Evolutionary conservation across 2,329 filamentous ascomycete genomes (phyloP), one percentile per base, ranked within the genome.

Genomic region (Thermothelomyces thermophilus): DNA sequence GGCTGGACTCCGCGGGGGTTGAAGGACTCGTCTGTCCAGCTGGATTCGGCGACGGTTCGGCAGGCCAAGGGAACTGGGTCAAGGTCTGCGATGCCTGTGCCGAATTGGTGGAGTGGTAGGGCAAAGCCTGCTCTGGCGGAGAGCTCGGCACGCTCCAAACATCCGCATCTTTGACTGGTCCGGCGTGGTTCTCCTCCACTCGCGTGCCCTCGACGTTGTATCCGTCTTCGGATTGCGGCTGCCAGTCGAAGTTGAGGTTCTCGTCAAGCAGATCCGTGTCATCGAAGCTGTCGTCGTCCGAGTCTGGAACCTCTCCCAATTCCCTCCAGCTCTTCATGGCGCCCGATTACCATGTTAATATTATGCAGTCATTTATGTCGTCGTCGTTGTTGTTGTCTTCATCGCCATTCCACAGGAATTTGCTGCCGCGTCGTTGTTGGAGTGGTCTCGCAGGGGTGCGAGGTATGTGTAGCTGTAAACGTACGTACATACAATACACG

Each of bases 291-390:
- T 75, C 73, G 50, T 74, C 73, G 58, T 76, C 73, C 54, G 73
- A 76, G 62, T 75, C 73, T 50, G 73, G 73, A 56, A 76, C 68
- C 60, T 73, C 72, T 59, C 73, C 73, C 62, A 72, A 61, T 58
- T 73, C 70, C 68, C 69, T 75, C 73, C 73, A 76, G 56, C 69
- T 69, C 50, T 62, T 64, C 73, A 75, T 75, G 57, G 42, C 48
- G 41, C 52, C 46, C 34, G 39, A 33, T 55, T 36, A 24, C 47
- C 56, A 59, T 58, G 37, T 59, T 46, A 19, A 39, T 40, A n/a
- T 30, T 36, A 46, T 46, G 10, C 31, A 19, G 17, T 45, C 34
- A 44, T 53, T 35, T 13, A 30, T 14, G 19, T 34, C 42, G 22
- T 43, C 19, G 16, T 36, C 45, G 35, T 30, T n/a, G n/a, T n/a